Evolutionary conservation across 2,329 filamentous ascomycete species (phyloP), one percentile per base, ranked within the genome.

Genomic region (Apiospora malaysiana): DNA sequence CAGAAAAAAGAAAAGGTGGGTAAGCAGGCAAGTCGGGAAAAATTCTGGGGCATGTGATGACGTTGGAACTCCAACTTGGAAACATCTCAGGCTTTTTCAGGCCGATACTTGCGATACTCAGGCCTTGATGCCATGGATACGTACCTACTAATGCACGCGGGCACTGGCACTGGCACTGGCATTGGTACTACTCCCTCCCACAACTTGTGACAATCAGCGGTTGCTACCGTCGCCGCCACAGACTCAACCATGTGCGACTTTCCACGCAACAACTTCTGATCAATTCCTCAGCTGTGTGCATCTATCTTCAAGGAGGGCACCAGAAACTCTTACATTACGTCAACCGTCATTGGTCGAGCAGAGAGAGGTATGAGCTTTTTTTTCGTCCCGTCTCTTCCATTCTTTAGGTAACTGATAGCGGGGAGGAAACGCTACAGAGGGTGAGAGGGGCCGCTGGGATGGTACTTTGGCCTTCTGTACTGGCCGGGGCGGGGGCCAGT

Each of bases 41-140:
- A 63, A 4, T 37, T 47, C 66, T 68, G 66, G 66, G 42, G 66
- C 66, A 68, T 68, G 66, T 68, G 66, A 68, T 68, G 66, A 68
- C 66, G 66, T 68, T 37, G 32, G 56, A 32, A 23, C 32, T 63
- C 56, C 56, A 63, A 40, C 32, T 63, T 63, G 56, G 56, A 63
- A 59, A 63, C 56, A 37, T 63, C 56, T 40, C 27, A n/a, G 18
- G 51, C 51, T 59, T 6, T 32, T 6, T 32, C 32, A 6, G 3
- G 32, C 6, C 32, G 3, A n/a, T n/a, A n/a, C n/a, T n/a, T n/a
- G n/a, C n/a, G n/a, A n/a, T n/a, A n/a, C 56, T 40, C 27, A n/a
- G 18, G 51, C 51, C 32, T 51, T 59, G 51, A 37, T 59, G 51
- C 14, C 51, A 59, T 37, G 51, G 51, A 59, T 59, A 59, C 27